Conservation (phyloP, 768 basidiomycete genomes). For the Naganishia vaughanmartiniae region DNA sequence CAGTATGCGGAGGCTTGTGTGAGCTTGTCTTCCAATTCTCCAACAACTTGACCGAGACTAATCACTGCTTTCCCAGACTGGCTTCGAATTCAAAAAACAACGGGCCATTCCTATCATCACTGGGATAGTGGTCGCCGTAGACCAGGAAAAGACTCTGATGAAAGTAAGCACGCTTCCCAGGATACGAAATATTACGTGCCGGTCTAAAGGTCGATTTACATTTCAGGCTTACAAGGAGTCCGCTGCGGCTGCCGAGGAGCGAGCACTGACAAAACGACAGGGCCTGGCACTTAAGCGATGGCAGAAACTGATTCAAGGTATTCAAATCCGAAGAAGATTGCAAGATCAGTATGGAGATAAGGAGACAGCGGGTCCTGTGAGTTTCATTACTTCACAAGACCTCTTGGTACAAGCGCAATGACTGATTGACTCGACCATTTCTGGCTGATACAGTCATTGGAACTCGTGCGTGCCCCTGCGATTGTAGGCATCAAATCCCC, state of each 20-base stretch:
- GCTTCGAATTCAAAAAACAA: slow-evolving; percentile 94
- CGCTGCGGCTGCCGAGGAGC: slow-evolving; percentile 73
- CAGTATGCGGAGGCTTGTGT: slow-evolving; percentile 96
- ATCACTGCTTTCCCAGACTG: slow-evolving; percentile 60
- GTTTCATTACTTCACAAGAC: not conserved
- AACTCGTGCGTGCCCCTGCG: not conserved
- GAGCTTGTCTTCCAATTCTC: slow-evolving; percentile 43
- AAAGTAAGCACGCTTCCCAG: slow-evolving; percentile 60
- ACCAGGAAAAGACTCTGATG: slow-evolving; percentile 69
- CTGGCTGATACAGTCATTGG: slow-evolving; percentile 6
- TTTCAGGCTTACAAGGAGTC: slow-evolving; percentile 79
- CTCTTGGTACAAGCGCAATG: not conserved
- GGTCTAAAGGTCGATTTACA: slow-evolving; percentile 21
- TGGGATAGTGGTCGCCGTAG: slow-evolving; percentile 81
- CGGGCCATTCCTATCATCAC: slow-evolving; percentile 78
- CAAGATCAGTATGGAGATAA: slow-evolving; percentile 66
- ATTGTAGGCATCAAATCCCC: not conserved
- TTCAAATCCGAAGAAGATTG: slow-evolving; percentile 78
- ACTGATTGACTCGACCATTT: not conserved
- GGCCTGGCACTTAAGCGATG: slow-evolving; percentile 83
- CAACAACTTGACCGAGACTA: not conserved
- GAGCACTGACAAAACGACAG: slow-evolving; percentile 68
- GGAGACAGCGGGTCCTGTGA: slow-evolving; percentile 8
- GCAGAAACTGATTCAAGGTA: slow-evolving; percentile 79
- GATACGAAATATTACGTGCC: not conserved